Percentiles rank a stretch among this genome's conserved stretches.
Conservation (phyloP, 495 filamentous ascomycete species). For the Penicillium lividum region DNA sequence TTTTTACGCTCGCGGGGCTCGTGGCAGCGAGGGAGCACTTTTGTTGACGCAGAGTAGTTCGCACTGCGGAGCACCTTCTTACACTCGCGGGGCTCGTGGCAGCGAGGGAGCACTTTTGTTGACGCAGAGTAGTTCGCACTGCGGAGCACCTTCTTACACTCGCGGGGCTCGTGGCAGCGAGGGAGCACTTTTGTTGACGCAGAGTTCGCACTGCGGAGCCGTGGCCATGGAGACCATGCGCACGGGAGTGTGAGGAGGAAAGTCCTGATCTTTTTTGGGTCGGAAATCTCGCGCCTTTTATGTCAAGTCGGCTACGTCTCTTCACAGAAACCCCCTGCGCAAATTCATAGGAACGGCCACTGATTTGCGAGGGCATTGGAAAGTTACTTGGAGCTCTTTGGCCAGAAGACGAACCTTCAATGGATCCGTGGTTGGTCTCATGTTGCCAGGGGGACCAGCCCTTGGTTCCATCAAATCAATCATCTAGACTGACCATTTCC, state of each 20-base stretch:
- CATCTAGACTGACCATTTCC: too few relatives aligned
- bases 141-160: not conserved
- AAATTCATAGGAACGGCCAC: not conserved
- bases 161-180: not conserved
- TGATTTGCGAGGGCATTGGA: not conserved
- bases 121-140: not conserved
- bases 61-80: too few relatives aligned
- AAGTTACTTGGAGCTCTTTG: not conserved
- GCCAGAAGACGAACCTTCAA: not conserved
- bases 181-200: not conserved
- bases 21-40: not conserved
- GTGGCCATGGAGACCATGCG: constrained; percentile 4
- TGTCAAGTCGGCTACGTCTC: not conserved
- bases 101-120: too few relatives aligned
- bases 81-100: too few relatives aligned
- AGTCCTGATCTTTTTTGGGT: not conserved
- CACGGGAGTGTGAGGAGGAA: not conserved
- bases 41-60: constrained; percentile 1
- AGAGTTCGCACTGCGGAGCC: not conserved
- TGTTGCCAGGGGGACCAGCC: too few relatives aligned
- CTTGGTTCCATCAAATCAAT: too few relatives aligned
- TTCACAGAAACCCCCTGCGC: not conserved
- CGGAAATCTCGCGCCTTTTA: not conserved
- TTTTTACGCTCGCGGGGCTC: not conserved
- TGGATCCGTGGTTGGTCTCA: too few relatives aligned